Evolutionary conservation across 257 asterid genomes (phyloP), one percentile per base, ranked within the genome.

Genomic region (Coffea canephora): DNA sequence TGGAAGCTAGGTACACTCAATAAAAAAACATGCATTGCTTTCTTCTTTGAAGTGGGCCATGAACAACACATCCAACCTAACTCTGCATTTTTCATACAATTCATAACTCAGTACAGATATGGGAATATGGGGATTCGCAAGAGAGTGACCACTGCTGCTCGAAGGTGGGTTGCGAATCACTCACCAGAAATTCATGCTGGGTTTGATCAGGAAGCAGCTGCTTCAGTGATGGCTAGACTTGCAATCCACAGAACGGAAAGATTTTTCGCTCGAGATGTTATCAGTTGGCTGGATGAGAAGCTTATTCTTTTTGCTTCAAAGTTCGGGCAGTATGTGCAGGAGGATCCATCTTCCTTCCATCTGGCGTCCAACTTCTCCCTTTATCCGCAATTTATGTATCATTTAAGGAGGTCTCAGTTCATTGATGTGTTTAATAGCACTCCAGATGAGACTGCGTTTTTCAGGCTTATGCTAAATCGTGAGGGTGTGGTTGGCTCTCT

Each of bases 151-250:
- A 95, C 99, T 9, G 97, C 88, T 71, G 93, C 99, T 39, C 86
- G 99, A 82, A 93, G 99, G 82, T 95, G 99, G 99, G 97, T 88
- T 12, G 88, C 84, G 69, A 91, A 87, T 75, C 87, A 86, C 79
- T 91, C 96, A 6, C 97, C 95, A 1, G 97, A 93, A 73, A 90
- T 95, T 57, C 82, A 86, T 34, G 84, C 96, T 45, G 99, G 97
- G 31, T 95, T 95, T 77, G 99, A 95, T 80, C 99, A 95, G 79
- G 99, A 95, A 86, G 90, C 96, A 66, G 99, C 99, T 9, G 99
- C 99, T 73, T 79, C 99, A 16, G 93, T 93, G 72, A 91, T 93
- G 93, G 97, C 98, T 45, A 84, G 95, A 77, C 91, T 95, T n/a
- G 91, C 98, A 52, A 83, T 89, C 74, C 84, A 93, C 81, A 89